These are phyloP conservation scores for Ophiostoma ips DNA, from an alignment of 2,329 filamentous ascomycete species.

Conservation along the genomic window DNA sequence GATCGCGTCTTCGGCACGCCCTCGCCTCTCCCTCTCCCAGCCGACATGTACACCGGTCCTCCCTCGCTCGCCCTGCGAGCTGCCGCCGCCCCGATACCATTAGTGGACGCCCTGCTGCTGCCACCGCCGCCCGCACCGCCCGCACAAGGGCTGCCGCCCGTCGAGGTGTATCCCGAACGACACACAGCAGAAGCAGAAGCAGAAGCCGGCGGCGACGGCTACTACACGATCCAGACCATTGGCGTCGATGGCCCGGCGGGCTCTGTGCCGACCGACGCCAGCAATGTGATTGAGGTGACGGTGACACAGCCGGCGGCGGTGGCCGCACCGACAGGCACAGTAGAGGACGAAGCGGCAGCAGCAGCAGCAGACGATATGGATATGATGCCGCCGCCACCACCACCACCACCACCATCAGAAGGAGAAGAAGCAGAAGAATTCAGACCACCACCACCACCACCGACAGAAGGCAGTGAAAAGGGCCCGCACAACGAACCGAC, in stretches of 20 bases:
- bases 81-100: not conserved
- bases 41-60: not conserved
- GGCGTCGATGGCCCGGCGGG: not conserved
- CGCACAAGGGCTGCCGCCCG: conserved; percentile 4
- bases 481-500: conserved; percentile 15
- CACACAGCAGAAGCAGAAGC: not conserved
- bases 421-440: too few relatives aligned
- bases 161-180: too few relatives aligned
- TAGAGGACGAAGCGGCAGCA: not conserved
- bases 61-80: conserved; percentile 1
- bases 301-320: conserved; percentile 12
- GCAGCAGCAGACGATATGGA: not conserved
- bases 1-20: too few relatives aligned
- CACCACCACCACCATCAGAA: not conserved
- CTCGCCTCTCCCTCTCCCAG: too few relatives aligned
- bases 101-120: conserved; percentile 1
- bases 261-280: not conserved
- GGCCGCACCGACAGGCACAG: not conserved
- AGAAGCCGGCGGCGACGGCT: not conserved
- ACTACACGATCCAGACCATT: conserved; percentile 11
- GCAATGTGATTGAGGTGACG: conserved; percentile 9
- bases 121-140: conserved; percentile 5
- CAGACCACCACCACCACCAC: not conserved
- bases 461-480: not conserved
- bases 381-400: not conserved